Evolutionary conservation across 352 stramenopile genomes (phyloP).

Genomic region (Poterioochromonas sp.): DNA sequence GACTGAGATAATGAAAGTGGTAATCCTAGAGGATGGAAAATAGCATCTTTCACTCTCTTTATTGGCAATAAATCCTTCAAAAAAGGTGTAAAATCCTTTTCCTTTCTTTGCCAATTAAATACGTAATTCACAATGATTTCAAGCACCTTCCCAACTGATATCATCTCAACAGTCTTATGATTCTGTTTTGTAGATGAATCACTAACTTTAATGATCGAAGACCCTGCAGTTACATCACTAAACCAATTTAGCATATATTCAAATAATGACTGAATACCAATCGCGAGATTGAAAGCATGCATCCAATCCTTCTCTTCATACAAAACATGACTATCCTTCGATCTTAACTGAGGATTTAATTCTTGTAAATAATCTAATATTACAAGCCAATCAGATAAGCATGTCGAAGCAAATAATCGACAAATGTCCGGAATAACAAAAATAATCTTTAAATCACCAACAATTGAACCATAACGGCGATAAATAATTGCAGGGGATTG

Average conservation of each 20-base stretch:
- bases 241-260: conserved; percentile 61
- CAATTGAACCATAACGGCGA: not conserved
- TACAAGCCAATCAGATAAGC: conserved; percentile 40
- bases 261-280: conserved; percentile 61
- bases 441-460: conserved; percentile 77
- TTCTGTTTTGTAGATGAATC: not conserved
- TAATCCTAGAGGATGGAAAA: too few relatives aligned
- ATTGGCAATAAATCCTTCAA: too few relatives aligned
- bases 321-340: conserved; percentile 55
- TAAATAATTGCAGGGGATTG: too few relatives aligned
- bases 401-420: conserved; percentile 60
- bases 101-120: not conserved
- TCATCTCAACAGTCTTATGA: not conserved
- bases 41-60: too few relatives aligned
- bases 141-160: not conserved
- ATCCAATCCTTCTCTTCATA: conserved; percentile 61
- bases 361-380: conserved; percentile 52
- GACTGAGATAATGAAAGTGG: too few relatives aligned
- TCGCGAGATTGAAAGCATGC: conserved; percentile 65
- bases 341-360: conserved; percentile 60
- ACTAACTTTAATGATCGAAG: not conserved
- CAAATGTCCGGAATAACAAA: conserved; percentile 90
- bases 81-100: too few relatives aligned
- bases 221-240: conserved; percentile 32
- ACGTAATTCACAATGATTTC: not conserved